Evolutionary conservation across 106 monocot genomes (phyloP).

Genomic region (Posidonia australis): DNA sequence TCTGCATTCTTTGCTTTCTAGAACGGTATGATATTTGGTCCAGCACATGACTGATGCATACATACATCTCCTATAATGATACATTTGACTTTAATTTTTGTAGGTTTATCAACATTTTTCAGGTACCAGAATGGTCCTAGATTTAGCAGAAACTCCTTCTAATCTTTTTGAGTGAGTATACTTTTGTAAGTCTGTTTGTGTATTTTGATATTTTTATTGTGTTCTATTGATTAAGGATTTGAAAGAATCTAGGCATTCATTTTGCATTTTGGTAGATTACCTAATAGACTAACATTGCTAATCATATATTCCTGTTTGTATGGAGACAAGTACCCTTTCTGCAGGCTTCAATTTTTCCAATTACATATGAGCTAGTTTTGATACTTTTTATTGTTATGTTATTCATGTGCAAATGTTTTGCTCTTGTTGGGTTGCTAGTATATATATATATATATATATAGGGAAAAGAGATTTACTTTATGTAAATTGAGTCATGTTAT

Average conservation of each 20-base stretch:
- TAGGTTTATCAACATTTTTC: constrained; percentile 98
- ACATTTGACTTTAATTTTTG: constrained; percentile 10
- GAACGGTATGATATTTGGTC: constrained; percentile 62
- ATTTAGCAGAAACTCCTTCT: constrained; percentile 90
- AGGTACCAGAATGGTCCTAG: constrained; percentile 86
- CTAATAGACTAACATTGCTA: too few species aligned
- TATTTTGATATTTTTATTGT: neutral
- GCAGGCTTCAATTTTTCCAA: too few species aligned
- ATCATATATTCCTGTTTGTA: too few species aligned
- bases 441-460: too few species aligned
- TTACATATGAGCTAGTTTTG: too few species aligned
- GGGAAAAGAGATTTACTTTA: too few species aligned
- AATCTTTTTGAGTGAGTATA: constrained; percentile 90
- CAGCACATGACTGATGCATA: neutral
- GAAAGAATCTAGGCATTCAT: too few species aligned
- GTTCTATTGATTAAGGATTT: neutral
- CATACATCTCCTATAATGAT: neutral
- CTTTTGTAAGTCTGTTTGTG: neutral
- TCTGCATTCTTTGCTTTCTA: constrained; percentile 94
- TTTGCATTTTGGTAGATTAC: neutral
- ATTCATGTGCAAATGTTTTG: too few species aligned
- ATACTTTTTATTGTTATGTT: too few species aligned
- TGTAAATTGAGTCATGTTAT: too few species aligned
- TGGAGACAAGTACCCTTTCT: too few species aligned
- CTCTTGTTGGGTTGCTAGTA: too few species aligned